These are phyloP conservation scores for Rhodamnia rubescens DNA, from an alignment of 345 rosid species.

Conservation along the genomic window DNA sequence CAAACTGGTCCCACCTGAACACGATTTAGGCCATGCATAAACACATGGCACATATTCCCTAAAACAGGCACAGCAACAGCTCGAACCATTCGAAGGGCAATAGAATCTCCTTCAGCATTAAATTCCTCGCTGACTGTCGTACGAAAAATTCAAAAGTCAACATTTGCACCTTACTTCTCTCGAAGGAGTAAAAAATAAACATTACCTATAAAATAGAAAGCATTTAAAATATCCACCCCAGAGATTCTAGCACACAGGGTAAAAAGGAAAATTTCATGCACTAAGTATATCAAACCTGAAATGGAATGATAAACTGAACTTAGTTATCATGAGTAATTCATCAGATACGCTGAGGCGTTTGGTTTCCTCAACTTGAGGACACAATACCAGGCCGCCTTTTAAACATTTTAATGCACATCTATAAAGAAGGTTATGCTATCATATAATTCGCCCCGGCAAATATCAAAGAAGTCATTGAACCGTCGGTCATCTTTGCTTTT, in stretches of 20 bases:
- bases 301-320: not conserved
- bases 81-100: slow-evolving; percentile 55
- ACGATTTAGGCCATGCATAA: slow-evolving; percentile 87
- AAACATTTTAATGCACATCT: not conserved
- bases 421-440: not conserved
- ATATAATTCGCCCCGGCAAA: not conserved
- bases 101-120: slow-evolving; percentile 59
- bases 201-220: not conserved
- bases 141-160: not conserved
- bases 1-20: slow-evolving; percentile 49
- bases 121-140: slow-evolving; percentile 62
- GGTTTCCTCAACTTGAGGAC: not conserved
- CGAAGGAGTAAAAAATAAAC: not conserved
- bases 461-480: not conserved
- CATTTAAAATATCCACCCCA: not conserved
- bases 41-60: slow-evolving; percentile 92
- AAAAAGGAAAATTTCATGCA: not conserved
- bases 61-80: slow-evolving; percentile 82
- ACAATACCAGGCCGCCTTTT: not conserved
- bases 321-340: not conserved
- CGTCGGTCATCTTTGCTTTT: not conserved
- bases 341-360: not conserved
- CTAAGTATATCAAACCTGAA: not conserved
- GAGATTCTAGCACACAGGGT: not conserved
- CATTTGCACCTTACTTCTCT: not conserved